Evolutionary conservation across 306 rosid species (phyloP).

Genomic region (Cicer cuneatum): DNA sequence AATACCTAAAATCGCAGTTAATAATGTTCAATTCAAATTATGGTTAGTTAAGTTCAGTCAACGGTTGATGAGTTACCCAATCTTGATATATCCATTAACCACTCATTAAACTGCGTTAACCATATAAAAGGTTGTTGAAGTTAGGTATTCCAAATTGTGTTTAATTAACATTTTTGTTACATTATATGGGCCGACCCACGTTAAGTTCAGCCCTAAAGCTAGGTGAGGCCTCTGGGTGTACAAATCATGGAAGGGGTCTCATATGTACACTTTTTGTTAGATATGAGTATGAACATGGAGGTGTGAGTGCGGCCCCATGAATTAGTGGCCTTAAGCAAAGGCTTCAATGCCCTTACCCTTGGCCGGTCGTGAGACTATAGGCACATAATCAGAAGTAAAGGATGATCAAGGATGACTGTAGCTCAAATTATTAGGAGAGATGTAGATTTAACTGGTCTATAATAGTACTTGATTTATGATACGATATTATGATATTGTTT

Average conservation of each 20-base stretch:
- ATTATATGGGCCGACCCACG: neutral
- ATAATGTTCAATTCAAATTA: too few relatives aligned
- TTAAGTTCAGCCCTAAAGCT: neutral
- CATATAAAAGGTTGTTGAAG: too few relatives aligned
- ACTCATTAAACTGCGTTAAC: too few relatives aligned
- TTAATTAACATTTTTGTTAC: too few relatives aligned
- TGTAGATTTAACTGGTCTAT: neutral
- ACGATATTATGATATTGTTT: neutral
- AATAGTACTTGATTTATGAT: neutral
- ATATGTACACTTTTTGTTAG: neutral
- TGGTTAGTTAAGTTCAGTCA: too few relatives aligned
- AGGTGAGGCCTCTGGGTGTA: neutral
- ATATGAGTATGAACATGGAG: neutral
- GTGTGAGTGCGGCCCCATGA: neutral
- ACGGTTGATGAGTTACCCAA: too few relatives aligned
- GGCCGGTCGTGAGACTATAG: neutral
- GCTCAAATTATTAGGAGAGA: neutral
- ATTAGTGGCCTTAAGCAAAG: neutral
- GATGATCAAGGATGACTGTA: neutral
- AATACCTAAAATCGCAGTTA: too few relatives aligned
- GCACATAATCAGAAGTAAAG: neutral
- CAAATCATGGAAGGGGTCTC: neutral
- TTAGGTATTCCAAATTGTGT: too few relatives aligned
- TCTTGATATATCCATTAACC: too few relatives aligned
- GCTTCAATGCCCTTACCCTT: neutral